phyloP scores from a whole-genome alignment of 2,329 filamentous ascomycete species.

The Plectosphaerella cucumerina region DNA sequence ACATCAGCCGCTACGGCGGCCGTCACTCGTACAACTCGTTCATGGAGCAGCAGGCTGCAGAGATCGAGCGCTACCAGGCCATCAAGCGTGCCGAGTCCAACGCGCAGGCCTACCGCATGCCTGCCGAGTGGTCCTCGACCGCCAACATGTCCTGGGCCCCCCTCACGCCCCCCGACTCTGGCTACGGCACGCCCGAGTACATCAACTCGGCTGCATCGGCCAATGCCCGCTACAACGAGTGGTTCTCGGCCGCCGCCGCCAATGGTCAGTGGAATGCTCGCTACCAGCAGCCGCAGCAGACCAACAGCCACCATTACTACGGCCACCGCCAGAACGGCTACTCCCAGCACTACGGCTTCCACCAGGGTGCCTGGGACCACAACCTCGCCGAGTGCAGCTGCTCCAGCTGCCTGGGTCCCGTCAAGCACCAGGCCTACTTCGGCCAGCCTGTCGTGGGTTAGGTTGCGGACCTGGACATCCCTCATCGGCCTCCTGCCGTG shows the following conservation, averaged over 20 bases:
- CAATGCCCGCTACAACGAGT: conserved; percentile 54
- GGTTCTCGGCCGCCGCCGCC: conserved; percentile 41
- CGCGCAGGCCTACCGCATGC: conserved; percentile 31
- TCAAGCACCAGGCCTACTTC: conserved; percentile 47
- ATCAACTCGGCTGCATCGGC: conserved; percentile 49
- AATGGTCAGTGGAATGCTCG: conserved; percentile 37
- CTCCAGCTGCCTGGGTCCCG: conserved; percentile 36
- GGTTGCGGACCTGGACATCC: conserved; percentile 6
- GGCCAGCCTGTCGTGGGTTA: conserved; percentile 53
- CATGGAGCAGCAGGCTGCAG: conserved; percentile 51
- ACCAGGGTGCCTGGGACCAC: conserved; percentile 45
- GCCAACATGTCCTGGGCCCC: conserved; percentile 27
- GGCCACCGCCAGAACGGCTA: conserved; percentile 32
- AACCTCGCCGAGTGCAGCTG: conserved; percentile 47
- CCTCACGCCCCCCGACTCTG: conserved; percentile 56
- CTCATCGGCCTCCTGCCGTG: neutral
- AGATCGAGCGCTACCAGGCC: conserved; percentile 45
- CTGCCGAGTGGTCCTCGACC: conserved; percentile 9
- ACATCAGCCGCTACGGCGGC: conserved; percentile 24
- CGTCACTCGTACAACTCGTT: conserved; percentile 39
- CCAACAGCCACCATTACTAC: conserved; percentile 28
- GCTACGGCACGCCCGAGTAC: conserved; percentile 58
- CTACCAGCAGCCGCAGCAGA: conserved; percentile 35
- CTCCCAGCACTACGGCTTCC: conserved; percentile 39
- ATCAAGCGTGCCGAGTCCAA: conserved; percentile 34